Base-by-base conservation (phyloP, 345 rosid species). In the Raphanus raphanistrum region DNA sequence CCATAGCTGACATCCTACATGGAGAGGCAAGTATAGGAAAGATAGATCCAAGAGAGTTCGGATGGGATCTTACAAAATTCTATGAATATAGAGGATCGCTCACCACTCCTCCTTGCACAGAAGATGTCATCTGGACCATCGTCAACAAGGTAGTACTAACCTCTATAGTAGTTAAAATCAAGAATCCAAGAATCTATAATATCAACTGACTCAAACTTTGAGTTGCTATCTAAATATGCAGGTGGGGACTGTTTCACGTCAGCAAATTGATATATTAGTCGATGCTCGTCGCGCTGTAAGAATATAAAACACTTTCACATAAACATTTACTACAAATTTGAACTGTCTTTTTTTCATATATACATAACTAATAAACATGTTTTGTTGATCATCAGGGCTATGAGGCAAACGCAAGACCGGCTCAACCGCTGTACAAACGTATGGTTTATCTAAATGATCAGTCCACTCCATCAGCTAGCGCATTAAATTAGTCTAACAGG, bases 81-180 rank as follows among this genome's bases (percentile, higher is more conserved):
- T 91, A 86, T 72, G 88, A 89, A 75, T 91, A 93, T 70, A 59
- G 72, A 26, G 98, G 98, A 43, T 93, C 98, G 1, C 92, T 93
- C 59, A 88, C 98, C 0, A 80, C 85, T 33, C 94, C 98, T 79
- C 97, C 97, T 60, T 93, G 97, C 77, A 85, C 94, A 0, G 86
- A 93, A 86, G 89, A 86, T 71, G 94, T 93, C 68, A 79, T 74
- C 63, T 89, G 97, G 97, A 87, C 75, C 70, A 83, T 91, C 66
- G 68, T 82, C 83, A 76, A 69, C 66, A 77, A 84, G 86, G 95
- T 93, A 76, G 5, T 4, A n/a, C 52, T 21, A 21, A 21, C 21
- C 21, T 21, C 21, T 21, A 21, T 21, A 21, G 21, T 21, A 21
- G 21, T 21, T 21, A 21, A 21, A 21, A 21, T 21, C 21, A 21